Percentiles rank a stretch among this genome's conserved stretches.
Conservation (phyloP, 2,329 filamentous ascomycete species). For the Aspergillus spinulosporus region DNA sequence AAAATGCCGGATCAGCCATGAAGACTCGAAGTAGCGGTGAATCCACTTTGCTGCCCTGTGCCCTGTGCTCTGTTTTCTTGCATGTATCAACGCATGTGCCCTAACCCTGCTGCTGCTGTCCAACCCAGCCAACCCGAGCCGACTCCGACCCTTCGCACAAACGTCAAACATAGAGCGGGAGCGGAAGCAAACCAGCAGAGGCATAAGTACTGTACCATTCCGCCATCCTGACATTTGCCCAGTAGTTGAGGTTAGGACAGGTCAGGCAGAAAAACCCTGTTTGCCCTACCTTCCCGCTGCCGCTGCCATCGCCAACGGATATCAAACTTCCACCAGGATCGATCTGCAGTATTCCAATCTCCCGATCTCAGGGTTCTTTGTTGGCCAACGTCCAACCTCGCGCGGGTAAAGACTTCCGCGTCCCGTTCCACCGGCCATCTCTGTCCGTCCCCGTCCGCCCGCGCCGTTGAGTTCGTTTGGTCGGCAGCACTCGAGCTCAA, state of each 20-base stretch:
- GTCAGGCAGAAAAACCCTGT: background rate
- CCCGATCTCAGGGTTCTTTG: background rate
- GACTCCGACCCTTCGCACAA: background rate
- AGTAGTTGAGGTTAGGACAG: background rate
- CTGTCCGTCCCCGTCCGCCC: background rate
- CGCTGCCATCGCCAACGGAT: background rate
- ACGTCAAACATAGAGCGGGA: background rate
- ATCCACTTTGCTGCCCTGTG: background rate
- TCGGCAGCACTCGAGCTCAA: background rate
- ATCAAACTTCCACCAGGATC: conserved; percentile 10
- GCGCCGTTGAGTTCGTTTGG: background rate
- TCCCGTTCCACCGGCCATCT: background rate
- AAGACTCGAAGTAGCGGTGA: background rate
- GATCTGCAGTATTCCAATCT: background rate
- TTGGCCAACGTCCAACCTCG: background rate
- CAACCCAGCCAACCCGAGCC: background rate
- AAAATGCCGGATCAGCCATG: background rate
- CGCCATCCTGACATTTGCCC: background rate
- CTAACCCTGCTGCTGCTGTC: conserved; percentile 5
- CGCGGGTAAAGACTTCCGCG: background rate
- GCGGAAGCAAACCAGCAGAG: background rate
- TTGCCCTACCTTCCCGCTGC: background rate
- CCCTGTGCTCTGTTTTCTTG: background rate
- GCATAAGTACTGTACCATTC: background rate
- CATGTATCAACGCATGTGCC: conserved; percentile 7